A percentile compares a stretch with the other conserved stretches of the same genome.
phyloP scores from a whole-genome alignment of 371 early-diverging fungal species.

The Apophysomyces sp. region DNA sequence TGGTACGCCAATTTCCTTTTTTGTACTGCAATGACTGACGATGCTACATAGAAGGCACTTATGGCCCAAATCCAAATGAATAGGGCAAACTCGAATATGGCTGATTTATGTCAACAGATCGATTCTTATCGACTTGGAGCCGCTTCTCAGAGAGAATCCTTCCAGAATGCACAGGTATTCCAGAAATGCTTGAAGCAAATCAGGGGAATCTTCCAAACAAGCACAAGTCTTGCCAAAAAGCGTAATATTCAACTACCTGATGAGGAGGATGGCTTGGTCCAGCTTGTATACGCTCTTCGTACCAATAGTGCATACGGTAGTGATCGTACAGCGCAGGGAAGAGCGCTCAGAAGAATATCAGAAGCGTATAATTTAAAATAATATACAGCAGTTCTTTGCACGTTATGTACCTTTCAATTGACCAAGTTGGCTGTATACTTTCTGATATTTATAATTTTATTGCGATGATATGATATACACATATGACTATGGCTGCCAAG shows the following conservation, averaged over 20 bases:
- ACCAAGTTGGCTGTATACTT: background rate
- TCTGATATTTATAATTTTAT: no score
- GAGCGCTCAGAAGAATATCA: constrained; percentile 42
- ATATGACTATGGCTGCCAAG: background rate
- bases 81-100: constrained; percentile 53
- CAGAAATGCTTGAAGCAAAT: constrained; percentile 51
- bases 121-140: constrained; percentile 46
- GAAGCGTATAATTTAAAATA: constrained; percentile 48
- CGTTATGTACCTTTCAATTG: background rate
- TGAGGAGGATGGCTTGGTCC: constrained; percentile 40
- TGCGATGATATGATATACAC: no score
- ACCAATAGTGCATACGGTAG: constrained; percentile 31
- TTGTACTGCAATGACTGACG: background rate
- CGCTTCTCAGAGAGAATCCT: constrained; percentile 42
- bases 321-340: constrained; percentile 21
- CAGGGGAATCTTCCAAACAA: constrained; percentile 45
- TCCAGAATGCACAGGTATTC: constrained; percentile 52
- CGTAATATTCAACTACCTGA: constrained; percentile 26
- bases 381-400: background rate
- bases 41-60: constrained; percentile 36
- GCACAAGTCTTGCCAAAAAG: constrained; percentile 34
- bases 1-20: constrained; percentile 17
- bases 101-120: constrained; percentile 51
- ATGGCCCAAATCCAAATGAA: constrained; percentile 58
- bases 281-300: constrained; percentile 44